phyloP scores from a whole-genome alignment of 192 early-diverging fungal genomes.

The Dissophora globulifera region DNA sequence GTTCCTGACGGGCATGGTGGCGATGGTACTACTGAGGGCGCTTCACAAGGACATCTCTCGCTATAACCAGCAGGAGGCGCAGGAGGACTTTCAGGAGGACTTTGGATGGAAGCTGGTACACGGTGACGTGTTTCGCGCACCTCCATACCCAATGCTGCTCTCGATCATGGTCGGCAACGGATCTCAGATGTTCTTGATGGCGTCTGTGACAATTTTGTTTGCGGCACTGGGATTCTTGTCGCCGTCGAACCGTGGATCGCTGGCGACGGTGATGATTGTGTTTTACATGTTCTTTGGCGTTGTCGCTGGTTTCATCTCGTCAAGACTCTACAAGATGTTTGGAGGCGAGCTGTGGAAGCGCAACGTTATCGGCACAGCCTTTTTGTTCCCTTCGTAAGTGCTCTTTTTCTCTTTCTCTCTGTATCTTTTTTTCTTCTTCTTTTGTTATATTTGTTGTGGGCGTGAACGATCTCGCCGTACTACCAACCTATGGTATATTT shows the following conservation, averaged over 20 bases:
- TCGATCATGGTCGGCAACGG: constrained; percentile 89
- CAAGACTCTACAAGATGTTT: constrained; percentile 93
- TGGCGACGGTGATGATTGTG: constrained; percentile 91
- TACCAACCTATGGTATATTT: too few species aligned
- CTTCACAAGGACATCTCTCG: constrained; percentile 93
- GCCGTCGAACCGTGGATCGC: constrained; percentile 88
- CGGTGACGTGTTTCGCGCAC: constrained; percentile 97
- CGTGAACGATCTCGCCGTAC: too few species aligned
- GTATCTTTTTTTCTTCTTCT: too few species aligned
- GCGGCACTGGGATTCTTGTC: constrained; percentile 97
- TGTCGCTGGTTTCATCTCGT: constrained; percentile 90
- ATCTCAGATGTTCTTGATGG: constrained; percentile 80
- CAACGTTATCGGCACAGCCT: constrained; percentile 84
- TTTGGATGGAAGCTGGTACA: constrained; percentile 99
- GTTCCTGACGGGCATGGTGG: constrained; percentile 92
- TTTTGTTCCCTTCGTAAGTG: constrained; percentile 81
- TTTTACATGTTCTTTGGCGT: constrained; percentile 91
- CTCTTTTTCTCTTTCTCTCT: not conserved
- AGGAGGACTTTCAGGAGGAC: constrained; percentile 88
- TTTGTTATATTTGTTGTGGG: too few species aligned
- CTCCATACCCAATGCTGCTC: constrained; percentile 76
- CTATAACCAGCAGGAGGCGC: constrained; percentile 78
- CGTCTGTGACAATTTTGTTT: constrained; percentile 81
- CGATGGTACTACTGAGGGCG: constrained; percentile 87
- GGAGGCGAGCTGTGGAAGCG: constrained; percentile 88